Evolutionary conservation across 2,329 filamentous ascomycete genomes (phyloP).

Genomic region (Colletotrichum scovillei): DNA sequence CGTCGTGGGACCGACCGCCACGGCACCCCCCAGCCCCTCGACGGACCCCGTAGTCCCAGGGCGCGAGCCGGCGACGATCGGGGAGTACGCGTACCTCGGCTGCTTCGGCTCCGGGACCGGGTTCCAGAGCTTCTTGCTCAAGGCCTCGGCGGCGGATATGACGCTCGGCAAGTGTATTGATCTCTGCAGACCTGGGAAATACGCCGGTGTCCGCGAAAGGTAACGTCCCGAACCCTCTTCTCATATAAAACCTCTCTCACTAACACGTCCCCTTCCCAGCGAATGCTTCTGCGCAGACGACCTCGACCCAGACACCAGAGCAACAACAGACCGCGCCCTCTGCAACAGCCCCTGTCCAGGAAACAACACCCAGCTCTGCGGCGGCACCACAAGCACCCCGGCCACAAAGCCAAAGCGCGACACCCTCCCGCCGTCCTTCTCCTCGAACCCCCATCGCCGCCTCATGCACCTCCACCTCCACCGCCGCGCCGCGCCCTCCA

Average conservation of each 20-base stretch:
- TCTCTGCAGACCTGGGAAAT: slow-evolving; percentile 49
- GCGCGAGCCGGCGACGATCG: slow-evolving; percentile 47
- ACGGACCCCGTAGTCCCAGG: slow-evolving; percentile 36
- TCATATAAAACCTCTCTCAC: background rate
- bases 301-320: slow-evolving; percentile 53
- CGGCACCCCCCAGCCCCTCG: slow-evolving; percentile 21
- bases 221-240: background rate
- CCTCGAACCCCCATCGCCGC: slow-evolving; percentile 3
- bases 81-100: slow-evolving; percentile 49
- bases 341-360: slow-evolving; percentile 57
- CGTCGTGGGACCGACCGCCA: background rate
- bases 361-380: slow-evolving; percentile 52
- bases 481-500: slow-evolving; percentile 43
- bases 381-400: slow-evolving; percentile 45
- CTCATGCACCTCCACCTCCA: slow-evolving; percentile 26
- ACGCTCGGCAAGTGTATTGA: slow-evolving; percentile 51
- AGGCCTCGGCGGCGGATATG: slow-evolving; percentile 48
- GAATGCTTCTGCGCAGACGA: slow-evolving; percentile 58
- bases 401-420: no score
- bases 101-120: slow-evolving; percentile 54
- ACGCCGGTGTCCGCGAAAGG: slow-evolving; percentile 53
- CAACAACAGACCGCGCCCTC: slow-evolving; percentile 43
- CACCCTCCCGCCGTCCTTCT: no score
- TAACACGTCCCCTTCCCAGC: background rate
- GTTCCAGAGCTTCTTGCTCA: slow-evolving; percentile 49